phyloP scores from a whole-genome alignment of 73 alveolate species.

The Tetrahymena thermophila region DNA sequence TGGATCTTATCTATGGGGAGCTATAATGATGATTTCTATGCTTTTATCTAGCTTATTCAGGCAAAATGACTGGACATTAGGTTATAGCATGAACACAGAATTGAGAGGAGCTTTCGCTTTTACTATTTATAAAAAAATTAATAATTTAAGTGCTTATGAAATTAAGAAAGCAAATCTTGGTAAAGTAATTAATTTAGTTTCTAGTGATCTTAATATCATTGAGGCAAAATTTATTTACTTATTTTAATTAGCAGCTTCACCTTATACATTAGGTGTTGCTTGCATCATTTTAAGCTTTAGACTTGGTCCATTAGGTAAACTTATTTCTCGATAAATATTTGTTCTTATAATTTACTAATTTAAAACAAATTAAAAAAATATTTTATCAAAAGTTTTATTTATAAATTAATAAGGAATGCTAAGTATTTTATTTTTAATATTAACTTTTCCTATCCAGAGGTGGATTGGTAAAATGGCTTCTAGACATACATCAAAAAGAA shows the following conservation, averaged over 20 bases:
- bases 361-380: not conserved
- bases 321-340: not conserved
- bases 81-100: not conserved
- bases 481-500: not conserved
- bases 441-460: not conserved
- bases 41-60: not conserved
- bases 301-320: not conserved
- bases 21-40: not conserved
- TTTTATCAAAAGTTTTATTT: not conserved
- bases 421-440: not conserved
- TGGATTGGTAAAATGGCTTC: not conserved
- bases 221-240: not conserved
- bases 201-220: slow-evolving; percentile 15
- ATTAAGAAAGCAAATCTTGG: slow-evolving; percentile 15
- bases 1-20: not conserved
- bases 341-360: too few species aligned
- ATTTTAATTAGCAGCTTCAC: not conserved
- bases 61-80: not conserved
- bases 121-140: not conserved
- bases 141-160: not conserved
- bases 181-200: slow-evolving; percentile 7
- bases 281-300: not conserved
- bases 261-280: not conserved
- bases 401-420: not conserved
- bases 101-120: not conserved